Base-by-base conservation (phyloP, 2,329 filamentous ascomycete genomes). In the Botryotinia narcissicola region DNA sequence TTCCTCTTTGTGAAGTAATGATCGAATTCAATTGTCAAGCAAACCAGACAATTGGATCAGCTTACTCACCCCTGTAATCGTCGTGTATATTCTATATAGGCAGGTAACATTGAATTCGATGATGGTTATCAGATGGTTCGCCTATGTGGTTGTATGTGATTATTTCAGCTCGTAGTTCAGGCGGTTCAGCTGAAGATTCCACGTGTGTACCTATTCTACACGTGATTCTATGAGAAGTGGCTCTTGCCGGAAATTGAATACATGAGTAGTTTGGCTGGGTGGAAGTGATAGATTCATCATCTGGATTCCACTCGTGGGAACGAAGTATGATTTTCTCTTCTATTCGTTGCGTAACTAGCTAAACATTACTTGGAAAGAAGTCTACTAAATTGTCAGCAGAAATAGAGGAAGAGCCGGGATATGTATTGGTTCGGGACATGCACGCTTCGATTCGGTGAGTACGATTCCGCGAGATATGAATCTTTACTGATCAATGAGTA, bases 281-380 rank as follows among this genome's bases (percentile, higher is more conserved):
- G n/a, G n/a, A n/a, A n/a, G n/a, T n/a, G n/a, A n/a, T n/a, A n/a
- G n/a, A n/a, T n/a, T n/a, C n/a, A n/a, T n/a, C n/a, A n/a, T n/a
- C n/a, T n/a, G n/a, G n/a, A n/a, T n/a, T n/a, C n/a, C n/a, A n/a
- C n/a, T n/a, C n/a, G n/a, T n/a, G n/a, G n/a, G n/a, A n/a, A n/a
- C n/a, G n/a, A n/a, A n/a, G n/a, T n/a, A n/a, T n/a, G n/a, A n/a
- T n/a, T n/a, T n/a, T n/a, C n/a, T n/a, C n/a, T n/a, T n/a, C n/a
- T n/a, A 25, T n/a, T 51, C 48, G 48, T 54, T 16, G 12, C 12
- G 4, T n/a, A 12, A 4, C 48, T 54, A 16, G 10, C 0, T 1
- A 3, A 14, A 14, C 14, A 51, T 4, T 3, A 3, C 25, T n/a
- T 0, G 4, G 25, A 54, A 16, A n/a, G 12, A 7, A n/a, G 1